Conservation (phyloP, 371 early-diverging fungal genomes). For the Mucor sp. region DNA sequence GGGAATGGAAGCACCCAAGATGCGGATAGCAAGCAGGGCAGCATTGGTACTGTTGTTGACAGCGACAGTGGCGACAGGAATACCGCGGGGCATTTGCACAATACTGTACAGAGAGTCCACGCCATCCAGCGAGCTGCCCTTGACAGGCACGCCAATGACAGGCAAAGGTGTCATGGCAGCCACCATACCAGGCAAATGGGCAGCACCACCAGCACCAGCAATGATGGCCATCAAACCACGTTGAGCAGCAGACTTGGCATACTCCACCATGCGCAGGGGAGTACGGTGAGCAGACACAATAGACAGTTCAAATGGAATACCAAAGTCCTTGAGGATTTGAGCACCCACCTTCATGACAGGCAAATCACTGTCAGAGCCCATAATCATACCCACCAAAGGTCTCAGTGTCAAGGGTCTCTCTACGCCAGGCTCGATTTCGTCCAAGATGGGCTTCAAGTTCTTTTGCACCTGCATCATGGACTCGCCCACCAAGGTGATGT, state of each 20-base stretch:
- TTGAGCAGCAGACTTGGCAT: constrained; percentile 82
- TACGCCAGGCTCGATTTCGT: constrained; percentile 60
- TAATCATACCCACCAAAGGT: constrained; percentile 93
- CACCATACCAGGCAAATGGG: constrained; percentile 98
- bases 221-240: constrained; percentile 95
- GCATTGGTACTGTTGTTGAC: constrained; percentile 97
- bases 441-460: constrained; percentile 63
- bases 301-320: constrained; percentile 91
- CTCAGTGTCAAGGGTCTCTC: constrained; percentile 49
- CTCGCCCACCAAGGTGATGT: constrained; percentile 90
- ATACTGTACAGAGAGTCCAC: constrained; percentile 95
- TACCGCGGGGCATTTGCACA: constrained; percentile 98
- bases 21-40: constrained; percentile 92
- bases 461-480: constrained; percentile 73
- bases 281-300: constrained; percentile 98
- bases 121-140: constrained; percentile 90
- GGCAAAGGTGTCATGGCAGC: constrained; percentile 95
- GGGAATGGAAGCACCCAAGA: constrained; percentile 81
- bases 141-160: constrained; percentile 97
- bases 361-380: constrained; percentile 97
- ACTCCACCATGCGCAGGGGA: constrained; percentile 90
- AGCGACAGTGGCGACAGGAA: constrained; percentile 97
- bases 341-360: constrained; percentile 93
- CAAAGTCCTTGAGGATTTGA: constrained; percentile 81
- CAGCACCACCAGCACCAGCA: constrained; percentile 98